Base-by-base conservation (phyloP, 352 stramenopile genomes). In the Phytopythium litorale region DNA sequence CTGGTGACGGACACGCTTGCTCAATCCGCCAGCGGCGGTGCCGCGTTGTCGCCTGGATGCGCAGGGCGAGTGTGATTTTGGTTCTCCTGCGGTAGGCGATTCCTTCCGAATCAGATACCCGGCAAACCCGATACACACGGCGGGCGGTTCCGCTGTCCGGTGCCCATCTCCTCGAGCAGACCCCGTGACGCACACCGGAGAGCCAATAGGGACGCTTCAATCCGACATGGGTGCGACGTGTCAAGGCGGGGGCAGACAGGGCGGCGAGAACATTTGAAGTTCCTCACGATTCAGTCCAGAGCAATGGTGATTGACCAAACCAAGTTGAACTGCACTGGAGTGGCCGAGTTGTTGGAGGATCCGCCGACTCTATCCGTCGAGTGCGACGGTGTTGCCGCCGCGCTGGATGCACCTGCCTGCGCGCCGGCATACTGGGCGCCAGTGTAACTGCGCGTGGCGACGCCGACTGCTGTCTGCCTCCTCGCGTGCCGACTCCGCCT, bases 141-240 rank as follows among this genome's bases (percentile, higher is more conserved):
- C 8, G 2, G 18, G 42, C 45, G 5, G 21, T 46, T 58, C 52
- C 52, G 32, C 52, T 45, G 32, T 28, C 52, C 6, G 52, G 7
- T 11, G 52, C 33, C 30, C 52, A 58, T 58, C 52, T 8, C 35
- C 52, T 28, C 21, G 13, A 38, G 23, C 1, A 23, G 16, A 40
- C 49, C 25, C n/a, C 30, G 33, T 58, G 52, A 58, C 52, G 52
- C 52, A 58, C 52, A 58, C 21, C 52, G 52, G 30, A 58, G 32
- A n/a, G 43, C 52, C 52, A 58, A 58, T 58, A 8, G 19, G 16
- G 15, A n/a, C 18, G 32, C 52, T n/a, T 33, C 32, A 45, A 42
- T 58, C 8, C 13, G 16, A 19, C 28, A 23, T 25, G 52, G 32
- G 13, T 21, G 52, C 52, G 52, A 58, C 52, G 52, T 58, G 32